Conservation (phyloP, 2,329 filamentous ascomycete genomes). For the Botrytis deweyae region DNA sequence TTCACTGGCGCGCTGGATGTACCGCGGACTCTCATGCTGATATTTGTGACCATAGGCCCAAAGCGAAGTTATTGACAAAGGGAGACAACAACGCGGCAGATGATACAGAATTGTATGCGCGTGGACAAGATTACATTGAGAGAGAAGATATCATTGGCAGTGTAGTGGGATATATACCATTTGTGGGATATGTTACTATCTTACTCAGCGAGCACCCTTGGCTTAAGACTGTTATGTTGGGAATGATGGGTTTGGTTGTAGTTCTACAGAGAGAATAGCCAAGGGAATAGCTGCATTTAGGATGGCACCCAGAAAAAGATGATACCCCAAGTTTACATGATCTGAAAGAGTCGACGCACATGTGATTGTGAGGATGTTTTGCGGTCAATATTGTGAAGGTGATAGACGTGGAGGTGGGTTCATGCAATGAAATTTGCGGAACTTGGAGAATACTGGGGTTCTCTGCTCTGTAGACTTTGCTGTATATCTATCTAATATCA, state of each 20-base stretch:
- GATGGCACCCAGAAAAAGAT: slow-evolving; percentile 22
- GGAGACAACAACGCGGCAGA: slow-evolving; percentile 95
- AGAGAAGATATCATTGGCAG: slow-evolving; percentile 90
- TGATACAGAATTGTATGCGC: slow-evolving; percentile 87
- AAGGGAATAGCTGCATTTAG: background rate
- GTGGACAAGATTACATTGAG: slow-evolving; percentile 81
- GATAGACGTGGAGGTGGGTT: background rate
- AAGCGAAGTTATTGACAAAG: slow-evolving; percentile 84
- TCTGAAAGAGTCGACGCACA: background rate
- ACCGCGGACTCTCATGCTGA: background rate
- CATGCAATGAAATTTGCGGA: background rate
- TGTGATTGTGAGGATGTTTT: slow-evolving; percentile 7
- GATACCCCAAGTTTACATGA: slow-evolving; percentile 32
- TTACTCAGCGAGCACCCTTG: slow-evolving; percentile 93
- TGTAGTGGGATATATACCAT: slow-evolving; percentile 87
- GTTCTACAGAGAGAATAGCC: slow-evolving; percentile 81
- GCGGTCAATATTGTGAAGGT: background rate
- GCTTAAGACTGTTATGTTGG: slow-evolving; percentile 93
- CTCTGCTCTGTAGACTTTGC: background rate
- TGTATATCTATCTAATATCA: background rate
- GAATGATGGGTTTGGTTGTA: slow-evolving; percentile 91
- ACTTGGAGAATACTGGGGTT: background rate
- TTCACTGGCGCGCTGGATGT: background rate
- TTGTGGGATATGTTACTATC: slow-evolving; percentile 96
- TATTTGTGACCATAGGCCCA: slow-evolving; percentile 42